Evolutionary conservation across 208 protist species (phyloP).

Genomic region (Leishmania amazonensis): DNA sequence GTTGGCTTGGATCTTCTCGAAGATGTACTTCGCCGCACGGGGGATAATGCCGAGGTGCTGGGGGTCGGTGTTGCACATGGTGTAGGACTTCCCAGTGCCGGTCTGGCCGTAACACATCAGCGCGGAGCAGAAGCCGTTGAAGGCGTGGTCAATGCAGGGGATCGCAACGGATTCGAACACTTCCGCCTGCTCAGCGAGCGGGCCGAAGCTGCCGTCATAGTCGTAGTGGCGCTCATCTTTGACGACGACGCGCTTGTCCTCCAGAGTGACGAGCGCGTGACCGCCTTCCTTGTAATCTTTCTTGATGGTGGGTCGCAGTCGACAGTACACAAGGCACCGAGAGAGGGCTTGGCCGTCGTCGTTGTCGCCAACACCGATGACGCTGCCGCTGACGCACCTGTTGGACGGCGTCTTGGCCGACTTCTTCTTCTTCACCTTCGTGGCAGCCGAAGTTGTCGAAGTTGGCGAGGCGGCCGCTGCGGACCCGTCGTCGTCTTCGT

Average conservation of each 20-base stretch:
- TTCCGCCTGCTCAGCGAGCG: conserved; percentile 65
- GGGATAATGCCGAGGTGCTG: conserved; percentile 89
- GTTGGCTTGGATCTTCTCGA: conserved; percentile 47
- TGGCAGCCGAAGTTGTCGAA: background rate
- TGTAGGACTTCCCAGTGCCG: conserved; percentile 92
- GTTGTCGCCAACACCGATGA: background rate
- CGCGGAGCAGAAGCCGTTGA: conserved; percentile 87
- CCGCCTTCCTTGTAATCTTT: conserved; percentile 73
- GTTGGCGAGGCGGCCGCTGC: conserved; percentile 17
- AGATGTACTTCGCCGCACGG: conserved; percentile 75
- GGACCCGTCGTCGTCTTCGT: conserved; percentile 7
- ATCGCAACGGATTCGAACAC: conserved; percentile 82
- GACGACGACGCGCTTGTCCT: conserved; percentile 62
- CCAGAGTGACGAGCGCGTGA: conserved; percentile 51
- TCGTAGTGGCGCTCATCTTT: conserved; percentile 87
- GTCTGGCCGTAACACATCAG: conserved; percentile 95
- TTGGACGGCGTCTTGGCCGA: conserved; percentile 12
- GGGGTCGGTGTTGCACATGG: conserved; percentile 88
- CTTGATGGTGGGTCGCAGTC: conserved; percentile 71
- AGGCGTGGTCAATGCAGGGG: conserved; percentile 82
- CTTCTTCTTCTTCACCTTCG: conserved; percentile 17
- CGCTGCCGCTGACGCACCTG: background rate
- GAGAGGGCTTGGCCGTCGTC: conserved; percentile 30
- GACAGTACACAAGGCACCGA: conserved; percentile 84
- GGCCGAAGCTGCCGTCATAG: conserved; percentile 84